Evolutionary conservation across 805 yeast species (phyloP).

Genomic region (Yarrowia sp.): DNA sequence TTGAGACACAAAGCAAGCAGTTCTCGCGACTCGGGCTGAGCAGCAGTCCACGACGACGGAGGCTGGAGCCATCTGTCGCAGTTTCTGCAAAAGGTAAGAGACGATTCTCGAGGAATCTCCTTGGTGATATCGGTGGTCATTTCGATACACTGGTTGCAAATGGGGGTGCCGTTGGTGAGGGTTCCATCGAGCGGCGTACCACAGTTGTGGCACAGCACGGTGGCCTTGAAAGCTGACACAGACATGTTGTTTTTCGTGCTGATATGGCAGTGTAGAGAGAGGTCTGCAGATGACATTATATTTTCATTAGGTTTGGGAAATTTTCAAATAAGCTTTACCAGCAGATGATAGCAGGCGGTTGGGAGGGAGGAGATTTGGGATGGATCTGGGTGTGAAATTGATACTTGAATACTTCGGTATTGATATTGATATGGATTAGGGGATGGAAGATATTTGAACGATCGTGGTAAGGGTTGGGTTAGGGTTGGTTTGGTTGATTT

Average conservation of each 20-base stretch:
- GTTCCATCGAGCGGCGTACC: conserved; percentile 98
- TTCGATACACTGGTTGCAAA: conserved; percentile 97
- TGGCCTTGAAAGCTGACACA: conserved; percentile 46
- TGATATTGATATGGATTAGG: too few relatives aligned
- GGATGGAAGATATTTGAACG: too few relatives aligned
- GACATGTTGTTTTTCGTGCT: not conserved
- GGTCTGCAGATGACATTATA: not conserved
- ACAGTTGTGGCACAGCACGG: conserved; percentile 96
- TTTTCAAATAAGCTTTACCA: conserved; percentile 6
- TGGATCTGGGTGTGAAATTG: too few relatives aligned
- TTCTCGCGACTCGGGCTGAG: conserved; percentile 89
- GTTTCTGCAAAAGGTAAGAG: conserved; percentile 86
- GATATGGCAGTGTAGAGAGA: not conserved
- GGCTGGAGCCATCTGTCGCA: conserved; percentile 96
- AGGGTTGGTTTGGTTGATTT: too few relatives aligned
- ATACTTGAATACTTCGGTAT: too few relatives aligned
- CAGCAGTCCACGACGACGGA: conserved; percentile 88
- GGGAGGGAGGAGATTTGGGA: not conserved
- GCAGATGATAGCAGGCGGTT: not conserved
- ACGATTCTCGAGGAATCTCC: conserved; percentile 87
- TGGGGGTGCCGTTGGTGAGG: conserved; percentile 49
- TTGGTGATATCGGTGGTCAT: conserved; percentile 89
- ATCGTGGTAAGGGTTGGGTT: too few relatives aligned
- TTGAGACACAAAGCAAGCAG: conserved; percentile 84
- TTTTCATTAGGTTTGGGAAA: conserved; percentile 3